phyloP scores from a whole-genome alignment of 2,329 filamentous ascomycete genomes.

The Aureobasidium sp. region DNA sequence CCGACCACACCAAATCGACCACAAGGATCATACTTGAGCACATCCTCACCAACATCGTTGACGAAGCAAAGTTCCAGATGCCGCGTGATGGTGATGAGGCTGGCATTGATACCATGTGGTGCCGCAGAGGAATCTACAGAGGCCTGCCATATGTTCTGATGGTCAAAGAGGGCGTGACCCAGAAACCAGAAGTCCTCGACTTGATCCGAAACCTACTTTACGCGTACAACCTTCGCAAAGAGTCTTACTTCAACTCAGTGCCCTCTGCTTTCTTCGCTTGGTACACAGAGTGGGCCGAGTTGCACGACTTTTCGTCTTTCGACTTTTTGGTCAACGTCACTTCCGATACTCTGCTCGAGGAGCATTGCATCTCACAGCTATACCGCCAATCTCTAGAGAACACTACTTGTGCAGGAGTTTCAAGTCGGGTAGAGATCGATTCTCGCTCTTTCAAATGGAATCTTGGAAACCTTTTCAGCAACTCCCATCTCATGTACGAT shows the following conservation, averaged over 20 bases:
- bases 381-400: constrained; percentile 30
- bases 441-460: constrained; percentile 36
- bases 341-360: constrained; percentile 39
- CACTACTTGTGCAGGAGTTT: constrained; percentile 39
- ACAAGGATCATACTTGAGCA: constrained; percentile 41
- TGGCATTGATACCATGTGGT: constrained; percentile 19
- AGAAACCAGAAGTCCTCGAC: constrained; percentile 43
- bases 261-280: constrained; percentile 14
- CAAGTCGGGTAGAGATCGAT: constrained; percentile 42
- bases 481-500: constrained; percentile 11
- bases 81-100: constrained; percentile 23
- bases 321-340: constrained; percentile 19
- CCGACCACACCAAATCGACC: constrained; percentile 41
- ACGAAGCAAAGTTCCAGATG: constrained; percentile 16
- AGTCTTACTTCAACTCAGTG: constrained; percentile 15
- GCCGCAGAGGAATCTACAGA: constrained; percentile 38
- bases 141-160: constrained; percentile 41
- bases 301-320: constrained; percentile 4
- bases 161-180: constrained; percentile 42
- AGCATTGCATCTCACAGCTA: constrained; percentile 38
- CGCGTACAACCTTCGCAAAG: constrained; percentile 38
- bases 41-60: constrained; percentile 33
- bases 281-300: not conserved
- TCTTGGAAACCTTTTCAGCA: constrained; percentile 36
- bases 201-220: constrained; percentile 42